Evolutionary conservation across 768 basidiomycete species (phyloP), one percentile per base, ranked within the genome.

Genomic region (Coprinopsis strossmayeri): DNA sequence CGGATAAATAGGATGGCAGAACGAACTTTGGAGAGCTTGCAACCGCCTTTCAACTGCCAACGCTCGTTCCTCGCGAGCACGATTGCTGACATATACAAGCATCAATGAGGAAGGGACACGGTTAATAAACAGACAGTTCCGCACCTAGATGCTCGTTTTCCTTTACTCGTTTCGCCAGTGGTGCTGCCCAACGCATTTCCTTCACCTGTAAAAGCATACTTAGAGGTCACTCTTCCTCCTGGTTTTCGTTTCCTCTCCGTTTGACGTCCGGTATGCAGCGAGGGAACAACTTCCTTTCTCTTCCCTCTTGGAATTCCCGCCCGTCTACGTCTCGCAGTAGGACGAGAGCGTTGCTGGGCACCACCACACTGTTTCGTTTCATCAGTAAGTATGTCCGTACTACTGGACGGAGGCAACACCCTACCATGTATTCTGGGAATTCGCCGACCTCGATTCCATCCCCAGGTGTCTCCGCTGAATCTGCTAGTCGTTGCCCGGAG

Each of bases 391-490:
- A n/a, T n/a, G n/a, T n/a, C n/a, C n/a, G n/a, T n/a, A n/a, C n/a
- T n/a, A n/a, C n/a, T n/a, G n/a, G n/a, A n/a, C n/a, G n/a, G n/a
- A n/a, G n/a, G n/a, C n/a, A n/a, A n/a, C n/a, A n/a, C n/a, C n/a
- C n/a, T 53, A 88, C 88, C 72, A 90, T 77, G 59, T 81, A 90
- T 67, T 90, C 85, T 3, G 89, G 89, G 2, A 88, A 68, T 42
- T 84, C 84, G 2, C 73, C 78, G 20, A 63, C 61, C 30, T 73
- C 73, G 34, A 76, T 63, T 1, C 77, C 79, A 49, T 76, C 67
- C 2, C 78, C 77, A 0, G 66, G 64, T 20, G 86, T 61, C 34
- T 62, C 67, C 1, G 72, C 71, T 0, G 86, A 84, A 62, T 91
- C 87, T 1, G 69, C 69, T 11, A 91, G 70, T 40, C 87, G 76